phyloP scores from a whole-genome alignment of 2,329 filamentous ascomycete species.

The Pseudogymnoascus verrucosus region DNA sequence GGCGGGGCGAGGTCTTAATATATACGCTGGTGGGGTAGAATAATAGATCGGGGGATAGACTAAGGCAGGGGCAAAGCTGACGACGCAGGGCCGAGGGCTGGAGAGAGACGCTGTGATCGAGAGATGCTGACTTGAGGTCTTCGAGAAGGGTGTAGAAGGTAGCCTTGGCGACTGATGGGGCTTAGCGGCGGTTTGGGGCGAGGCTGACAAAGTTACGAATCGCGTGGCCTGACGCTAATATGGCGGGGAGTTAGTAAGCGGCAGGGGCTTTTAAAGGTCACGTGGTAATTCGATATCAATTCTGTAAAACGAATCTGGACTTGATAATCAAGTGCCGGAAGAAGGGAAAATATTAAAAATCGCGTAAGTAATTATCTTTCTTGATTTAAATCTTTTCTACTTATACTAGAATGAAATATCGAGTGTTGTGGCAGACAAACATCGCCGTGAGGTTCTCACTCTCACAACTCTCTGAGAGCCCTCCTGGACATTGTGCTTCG shows the following conservation, averaged over 20 bases:
- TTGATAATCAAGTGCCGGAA: neutral
- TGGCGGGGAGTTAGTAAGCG: neutral
- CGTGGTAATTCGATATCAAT: neutral
- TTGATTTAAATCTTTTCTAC: neutral
- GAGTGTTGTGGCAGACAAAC: neutral
- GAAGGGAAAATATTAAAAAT: neutral
- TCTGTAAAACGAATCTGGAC: neutral
- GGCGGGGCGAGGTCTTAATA: neutral
- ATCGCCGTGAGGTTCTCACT: neutral
- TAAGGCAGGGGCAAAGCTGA: neutral
- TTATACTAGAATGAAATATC: neutral
- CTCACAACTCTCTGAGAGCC: too few species aligned
- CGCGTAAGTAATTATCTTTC: neutral
- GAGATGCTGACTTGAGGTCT: conserved; percentile 4
- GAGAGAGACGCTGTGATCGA: neutral
- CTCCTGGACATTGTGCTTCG: neutral
- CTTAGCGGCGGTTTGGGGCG: neutral
- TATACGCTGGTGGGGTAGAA: neutral
- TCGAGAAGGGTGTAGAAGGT: conserved; percentile 7
- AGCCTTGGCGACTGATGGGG: neutral
- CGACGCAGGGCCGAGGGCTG: neutral
- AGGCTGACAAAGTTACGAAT: conserved; percentile 6
- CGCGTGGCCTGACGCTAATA: neutral
- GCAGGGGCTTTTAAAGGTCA: neutral
- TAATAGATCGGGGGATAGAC: neutral